Base-by-base conservation (phyloP, 345 rosid genomes). In the Psidium friedrichsthalianum region DNA sequence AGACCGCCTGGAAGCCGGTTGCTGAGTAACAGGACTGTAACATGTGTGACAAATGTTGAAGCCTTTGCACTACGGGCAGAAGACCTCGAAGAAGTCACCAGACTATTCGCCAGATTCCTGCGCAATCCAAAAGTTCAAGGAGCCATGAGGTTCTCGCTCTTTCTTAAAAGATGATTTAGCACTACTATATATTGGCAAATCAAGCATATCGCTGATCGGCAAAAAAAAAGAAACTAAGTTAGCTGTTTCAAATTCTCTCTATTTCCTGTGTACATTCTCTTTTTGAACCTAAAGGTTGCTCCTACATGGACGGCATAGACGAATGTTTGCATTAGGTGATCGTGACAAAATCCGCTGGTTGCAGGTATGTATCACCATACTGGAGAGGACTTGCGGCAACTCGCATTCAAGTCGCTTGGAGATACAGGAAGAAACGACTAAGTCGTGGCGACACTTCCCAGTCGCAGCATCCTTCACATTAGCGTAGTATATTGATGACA, bases 71-170 rank as follows among this genome's bases (percentile, higher is more conserved):
- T 95, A 83, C 89, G 91, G 82, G 98, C 94, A 22, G 91, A 92
- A 61, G 98, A 96, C 88, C 90, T 95, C 52, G 93, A 96, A 96
- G 97, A 94, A 85, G 98, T 95, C 25, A 96, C 97, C 74, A 90
- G 92, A 84, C 87, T 90, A 83, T 95, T 91, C 84, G 87, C 98
- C 0, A 90, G 96, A 93, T 89, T 89, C 91, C 85, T 93, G 82
- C 90, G 95, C 44, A 93, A 89, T 54, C 93, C 93, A 81, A 91
- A 94, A 11, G 95, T 96, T 85, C 97, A 93, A 91, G 94, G 98
- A 89, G 99, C 98, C 78, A 93, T 96, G 87, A 94, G 97, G 97
- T 94, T 85, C 74, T 64, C 85, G 25, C 51, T 80, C 58, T 56
- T 36, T 82, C 83, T 51, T 36, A n/a, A n/a, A 9, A 27, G 18